A percentile compares a stretch with the other conserved stretches of the same genome.
Evolutionary conservation across 2,329 filamentous ascomycete genomes (phyloP).

Genomic region (Ophiostoma populinum): DNA sequence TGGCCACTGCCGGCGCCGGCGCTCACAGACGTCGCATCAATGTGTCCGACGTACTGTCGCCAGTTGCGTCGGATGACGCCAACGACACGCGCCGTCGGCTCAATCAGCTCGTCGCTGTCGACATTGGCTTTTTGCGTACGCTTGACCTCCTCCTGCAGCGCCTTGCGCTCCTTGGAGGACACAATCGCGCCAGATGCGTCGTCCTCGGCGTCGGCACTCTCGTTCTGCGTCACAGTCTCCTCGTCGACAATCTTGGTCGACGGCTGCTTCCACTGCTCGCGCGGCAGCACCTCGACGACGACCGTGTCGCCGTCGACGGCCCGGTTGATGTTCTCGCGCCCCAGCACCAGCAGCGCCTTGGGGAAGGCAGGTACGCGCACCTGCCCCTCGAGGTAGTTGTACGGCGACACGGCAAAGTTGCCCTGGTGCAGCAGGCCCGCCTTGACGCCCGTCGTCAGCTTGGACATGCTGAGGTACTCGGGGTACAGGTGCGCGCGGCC

Average conservation of each 20-base stretch:
- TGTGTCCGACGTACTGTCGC: constrained; percentile 93
- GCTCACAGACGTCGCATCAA: constrained; percentile 72
- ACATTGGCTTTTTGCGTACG: too few relatives aligned
- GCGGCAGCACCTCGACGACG: constrained; percentile 80
- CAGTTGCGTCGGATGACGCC: constrained; percentile 91
- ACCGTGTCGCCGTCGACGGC: constrained; percentile 84
- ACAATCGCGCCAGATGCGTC: constrained; percentile 39
- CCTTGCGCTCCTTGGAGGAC: constrained; percentile 72
- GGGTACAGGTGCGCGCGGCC: constrained; percentile 60
- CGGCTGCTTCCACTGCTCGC: constrained; percentile 92
- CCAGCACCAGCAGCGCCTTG: constrained; percentile 72
- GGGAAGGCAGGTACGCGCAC: constrained; percentile 83
- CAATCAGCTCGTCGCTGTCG: too few relatives aligned
- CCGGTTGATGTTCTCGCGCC: constrained; percentile 90
- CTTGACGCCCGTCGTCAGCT: constrained; percentile 87
- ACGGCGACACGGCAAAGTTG: constrained; percentile 87
- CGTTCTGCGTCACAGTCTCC: constrained; percentile 77
- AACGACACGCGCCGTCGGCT: constrained; percentile 83
- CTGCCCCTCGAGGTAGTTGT: constrained; percentile 93
- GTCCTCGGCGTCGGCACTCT: constrained; percentile 64
- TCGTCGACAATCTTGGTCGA: constrained; percentile 95
- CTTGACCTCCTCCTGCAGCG: constrained; percentile 81
- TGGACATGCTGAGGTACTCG: constrained; percentile 78
- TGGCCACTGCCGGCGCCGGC: constrained; percentile 52
- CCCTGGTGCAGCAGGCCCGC: constrained; percentile 82